Evolutionary conservation across 371 early-diverging fungal species (phyloP).

Genomic region (Encephalitozoon intestinalis): DNA sequence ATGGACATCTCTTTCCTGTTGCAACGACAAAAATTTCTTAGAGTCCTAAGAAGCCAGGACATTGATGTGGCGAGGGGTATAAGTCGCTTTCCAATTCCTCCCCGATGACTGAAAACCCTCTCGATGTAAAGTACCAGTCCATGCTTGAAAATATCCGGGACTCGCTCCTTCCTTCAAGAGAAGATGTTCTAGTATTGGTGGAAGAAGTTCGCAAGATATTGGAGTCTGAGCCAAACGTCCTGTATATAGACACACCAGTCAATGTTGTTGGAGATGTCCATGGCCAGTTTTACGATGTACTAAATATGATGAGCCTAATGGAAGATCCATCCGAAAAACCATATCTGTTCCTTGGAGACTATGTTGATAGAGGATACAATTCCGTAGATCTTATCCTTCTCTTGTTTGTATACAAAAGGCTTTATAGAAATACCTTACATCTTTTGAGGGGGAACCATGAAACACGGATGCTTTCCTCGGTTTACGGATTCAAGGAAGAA

Average conservation of each 20-base stretch:
- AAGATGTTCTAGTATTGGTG: conserved; percentile 20
- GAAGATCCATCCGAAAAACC: conserved; percentile 24
- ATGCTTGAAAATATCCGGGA: conserved; percentile 16
- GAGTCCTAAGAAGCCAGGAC: background rate
- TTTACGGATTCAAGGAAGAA: conserved; percentile 56
- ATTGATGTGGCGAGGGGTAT: background rate
- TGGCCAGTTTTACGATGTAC: conserved; percentile 58
- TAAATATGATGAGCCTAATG: conserved; percentile 48
- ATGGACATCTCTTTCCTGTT: background rate
- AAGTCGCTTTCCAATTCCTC: background rate
- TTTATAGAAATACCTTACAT: conserved; percentile 29
- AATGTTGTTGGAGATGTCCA: conserved; percentile 59
- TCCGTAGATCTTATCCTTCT: conserved; percentile 52
- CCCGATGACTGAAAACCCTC: background rate
- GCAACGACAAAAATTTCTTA: background rate
- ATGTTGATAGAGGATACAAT: conserved; percentile 58
- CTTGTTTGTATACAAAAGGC: conserved; percentile 45
- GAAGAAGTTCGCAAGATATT: conserved; percentile 28
- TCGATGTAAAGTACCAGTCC: background rate
- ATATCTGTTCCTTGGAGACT: conserved; percentile 59
- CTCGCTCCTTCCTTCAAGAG: background rate
- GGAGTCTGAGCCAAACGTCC: conserved; percentile 38
- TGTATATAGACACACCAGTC: conserved; percentile 34
- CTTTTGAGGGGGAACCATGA: conserved; percentile 59
- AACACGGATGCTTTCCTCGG: conserved; percentile 25